Evolutionary conservation across 108 stramenopile species (phyloP), one percentile per base, ranked within the genome.

Genomic region (Epithemia pelagica): DNA sequence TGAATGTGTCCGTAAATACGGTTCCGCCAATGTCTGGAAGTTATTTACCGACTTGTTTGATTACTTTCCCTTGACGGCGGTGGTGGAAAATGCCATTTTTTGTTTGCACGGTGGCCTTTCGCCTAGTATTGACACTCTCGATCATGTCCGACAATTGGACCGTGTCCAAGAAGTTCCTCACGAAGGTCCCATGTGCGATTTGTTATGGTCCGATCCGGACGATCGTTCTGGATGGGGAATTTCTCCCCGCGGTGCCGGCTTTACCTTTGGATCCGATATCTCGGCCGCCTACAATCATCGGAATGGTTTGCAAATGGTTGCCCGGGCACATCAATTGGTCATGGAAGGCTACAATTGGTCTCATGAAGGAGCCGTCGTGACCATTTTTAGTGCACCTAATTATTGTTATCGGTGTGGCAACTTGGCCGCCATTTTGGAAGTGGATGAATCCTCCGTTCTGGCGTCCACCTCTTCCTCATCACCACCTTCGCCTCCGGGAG

Each of bases 341-440:
- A 96, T 96, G 94, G 92, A 96, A 58, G 98, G 98, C 21, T 98
- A 97, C 71, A 97, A 96, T 77, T 97, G 96, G 98, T 88, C 89
- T 69, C 97, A 98, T 70, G 90, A 94, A 46, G 86, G 80, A 72
- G 91, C 88, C 63, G 95, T 97, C 26, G 96, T 99, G 52, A 99
- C 98, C 8, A 95, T 99, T 29, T 99, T 97, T 73, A 88, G 86
- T 53, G 98, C 98, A 15, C 98, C 98, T 56, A 99, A 99, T 76
- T 99, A 99, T 79, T 99, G 98, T 73, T 98, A 99, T 80, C 85
- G 97, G 29, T 98, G 97, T 74, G 98, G 98, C 18, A 99, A 99
- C 74, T 93, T 95, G 76, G 98, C 96, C 1, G 98, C 97, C 25
- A 97, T 99, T 58, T 95, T 99, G 94, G 96, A 97, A 72, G 95